Conservation (phyloP, 805 yeast species). For the Ogataea nitratoaversa region DNA sequence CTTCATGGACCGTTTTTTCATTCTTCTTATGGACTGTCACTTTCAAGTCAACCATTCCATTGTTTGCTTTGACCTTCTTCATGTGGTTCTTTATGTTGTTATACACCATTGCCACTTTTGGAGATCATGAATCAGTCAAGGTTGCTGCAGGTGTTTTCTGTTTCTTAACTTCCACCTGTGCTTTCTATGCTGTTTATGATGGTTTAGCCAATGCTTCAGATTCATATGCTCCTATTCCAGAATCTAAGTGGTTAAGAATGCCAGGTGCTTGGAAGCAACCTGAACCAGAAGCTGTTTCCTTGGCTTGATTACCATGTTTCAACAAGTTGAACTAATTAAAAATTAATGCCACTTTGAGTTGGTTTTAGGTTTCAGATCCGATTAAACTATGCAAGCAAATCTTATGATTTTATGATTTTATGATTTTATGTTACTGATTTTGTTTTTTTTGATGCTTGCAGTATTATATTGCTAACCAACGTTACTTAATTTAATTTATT, state of each 20-base stretch:
- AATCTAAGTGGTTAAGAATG: constrained; percentile 28
- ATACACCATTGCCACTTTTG: constrained; percentile 25
- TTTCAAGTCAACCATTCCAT: constrained; percentile 39
- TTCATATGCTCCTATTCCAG: constrained; percentile 26
- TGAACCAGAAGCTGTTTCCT: constrained; percentile 12
- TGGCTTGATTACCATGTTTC: constrained; percentile 7
- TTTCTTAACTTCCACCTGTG: constrained; percentile 35
- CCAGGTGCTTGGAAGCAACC: constrained; percentile 27
- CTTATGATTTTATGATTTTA: not conserved
- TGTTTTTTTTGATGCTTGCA: not conserved
- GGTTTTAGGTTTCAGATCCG: not conserved
- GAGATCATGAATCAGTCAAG: constrained; percentile 27
- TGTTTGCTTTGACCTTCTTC: constrained; percentile 34
- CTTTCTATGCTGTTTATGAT: constrained; percentile 41
- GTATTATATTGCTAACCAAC: not conserved
- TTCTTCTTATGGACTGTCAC: constrained; percentile 40
- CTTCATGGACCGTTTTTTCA: constrained; percentile 48
- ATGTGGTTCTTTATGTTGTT: constrained; percentile 40
- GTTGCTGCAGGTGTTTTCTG: constrained; percentile 43
- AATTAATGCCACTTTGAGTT: not conserved
- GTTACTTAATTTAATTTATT: not conserved
- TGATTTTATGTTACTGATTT: not conserved
- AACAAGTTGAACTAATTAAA: not conserved
- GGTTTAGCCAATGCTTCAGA: constrained; percentile 31
- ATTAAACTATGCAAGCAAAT: not conserved